Percentiles rank a stretch among this genome's conserved stretches.
Conservation (phyloP, 177 flowering plant genomes). For the Tripterygium wilfordii region DNA sequence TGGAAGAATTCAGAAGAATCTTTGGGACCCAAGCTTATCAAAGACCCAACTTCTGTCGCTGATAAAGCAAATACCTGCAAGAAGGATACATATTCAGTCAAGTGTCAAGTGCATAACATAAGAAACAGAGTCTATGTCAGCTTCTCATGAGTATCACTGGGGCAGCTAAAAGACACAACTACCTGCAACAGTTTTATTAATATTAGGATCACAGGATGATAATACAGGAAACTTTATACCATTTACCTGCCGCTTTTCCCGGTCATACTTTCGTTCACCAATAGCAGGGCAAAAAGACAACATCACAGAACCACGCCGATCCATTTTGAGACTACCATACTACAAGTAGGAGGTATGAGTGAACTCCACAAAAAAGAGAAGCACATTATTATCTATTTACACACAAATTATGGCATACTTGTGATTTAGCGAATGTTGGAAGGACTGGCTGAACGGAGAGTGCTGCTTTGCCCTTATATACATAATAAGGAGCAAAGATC, state of each 20-base stretch:
- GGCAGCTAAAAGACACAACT: no score
- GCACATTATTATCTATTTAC: not conserved
- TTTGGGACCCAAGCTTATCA: conserved; percentile 60
- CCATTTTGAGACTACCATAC: conserved; percentile 44
- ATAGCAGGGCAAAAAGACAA: conserved; percentile 61
- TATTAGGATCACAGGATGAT: not conserved
- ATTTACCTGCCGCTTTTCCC: conserved; percentile 70
- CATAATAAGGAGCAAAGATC: conserved; percentile 44
- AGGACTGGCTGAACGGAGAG: conserved; percentile 48
- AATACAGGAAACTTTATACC: not conserved
- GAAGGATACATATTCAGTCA: conserved; percentile 9
- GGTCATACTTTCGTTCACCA: conserved; percentile 84
- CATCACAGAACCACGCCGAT: conserved; percentile 58
- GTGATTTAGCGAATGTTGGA: conserved; percentile 49
- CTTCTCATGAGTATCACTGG: no score
- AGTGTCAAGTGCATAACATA: not conserved
- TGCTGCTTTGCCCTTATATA: conserved; percentile 89
- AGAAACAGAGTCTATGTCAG: no score
- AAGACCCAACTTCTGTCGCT: conserved; percentile 75
- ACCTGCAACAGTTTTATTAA: no score
- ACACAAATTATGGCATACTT: conserved; percentile 28
- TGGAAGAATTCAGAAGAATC: conserved; percentile 88
- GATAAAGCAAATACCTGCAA: conserved; percentile 77
- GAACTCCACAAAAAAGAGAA: not conserved
- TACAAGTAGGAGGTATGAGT: conserved; percentile 13